Base-by-base conservation (phyloP, 2,329 filamentous ascomycete genomes). In the Nigrospora oryzae region DNA sequence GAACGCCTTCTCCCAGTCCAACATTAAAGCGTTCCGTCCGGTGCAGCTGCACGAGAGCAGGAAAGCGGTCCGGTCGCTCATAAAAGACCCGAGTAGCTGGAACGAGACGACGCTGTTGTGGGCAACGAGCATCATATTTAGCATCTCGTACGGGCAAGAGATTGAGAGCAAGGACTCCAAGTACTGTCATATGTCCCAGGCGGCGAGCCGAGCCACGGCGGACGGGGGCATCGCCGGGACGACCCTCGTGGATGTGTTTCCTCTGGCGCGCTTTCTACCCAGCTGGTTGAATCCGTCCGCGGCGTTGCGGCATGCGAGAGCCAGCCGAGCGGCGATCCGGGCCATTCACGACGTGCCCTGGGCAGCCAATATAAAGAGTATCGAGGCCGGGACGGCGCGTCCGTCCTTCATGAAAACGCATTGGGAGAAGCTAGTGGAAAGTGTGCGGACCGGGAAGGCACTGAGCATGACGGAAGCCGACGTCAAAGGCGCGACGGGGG, bases 221-320 rank as follows among this genome's bases (percentile, higher is more conserved):
- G 48, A 47, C 34, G 49, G 49, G 11, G 49, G 49, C 17, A 47
- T 57, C 31, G 57, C 60, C 13, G 60, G 59, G 15, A 58, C 59
- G 38, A 69, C 66, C 3, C 57, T 70, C 2, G 67, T 74, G 13
- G 73, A 75, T 52, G 64, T 70, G 48, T 72, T 75, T 43, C 73
- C 73, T 0, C 56, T 64, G n/a, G 53, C 67, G 28, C 62, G 60
- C 36, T 63, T 64, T 47, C 49, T 74, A n/a, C 70, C 71, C 0
- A 52, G 61, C 28, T 68, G 60, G 51, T 19, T 50, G 10, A 52
- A 53, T 19, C 49, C 56, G 8, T 56, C 52, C 3, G 40, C 46
- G 2, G 46, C 54, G 13, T 43, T 58, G 19, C 46, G 49, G 12
- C 55, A 56, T 39, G 59, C 59, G 7, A 53, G 57, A 23, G 41